Evolutionary conservation across 352 stramenopile species (phyloP), one percentile per base, ranked within the genome.

Genomic region (Elongisporangium senticosum): DNA sequence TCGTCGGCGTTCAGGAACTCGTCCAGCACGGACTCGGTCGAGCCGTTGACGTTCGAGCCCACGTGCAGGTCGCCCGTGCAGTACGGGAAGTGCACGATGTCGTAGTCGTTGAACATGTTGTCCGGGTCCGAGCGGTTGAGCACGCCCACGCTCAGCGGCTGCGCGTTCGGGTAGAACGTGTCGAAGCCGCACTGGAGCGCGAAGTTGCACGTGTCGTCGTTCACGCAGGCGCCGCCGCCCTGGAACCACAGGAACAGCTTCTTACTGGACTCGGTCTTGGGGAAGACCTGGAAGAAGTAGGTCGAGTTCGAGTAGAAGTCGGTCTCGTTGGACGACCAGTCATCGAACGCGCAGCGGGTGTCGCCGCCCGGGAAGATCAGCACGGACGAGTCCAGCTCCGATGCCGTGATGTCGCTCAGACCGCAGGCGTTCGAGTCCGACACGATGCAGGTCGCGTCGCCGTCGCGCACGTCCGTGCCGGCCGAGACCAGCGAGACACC

Each of bases 271-370:
- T 77, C 64, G 17, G 65, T 61, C 28, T 72, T 70, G 21, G 82
- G 78, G 63, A 90, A 90, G 15, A 90, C 70, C 62, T 89, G 77
- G 68, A 89, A 89, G 59, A 89, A 89, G 67, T 83, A 92, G 11
- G 79, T 83, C 37, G 67, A 26, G 52, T 83, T 83, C 21, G 74
- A 79, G n/a, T 52, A 61, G 22, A 77, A 83, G 58, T 69, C 61
- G 14, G 74, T 65, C n/a, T 56, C 70, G 49, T 62, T 64, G 48
- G 75, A 65, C 48, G 53, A 67, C 56, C 72, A 81, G 61, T 85
- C 73, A 57, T 85, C 75, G 47, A 83, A 85, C 15, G 75, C 75
- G 57, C 76, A 86, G n/a, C 71, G 73, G 0, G 76, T 86, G 23
- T 69, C 54, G 22, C 74, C 74, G 5, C 74, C 74, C 4, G 76